phyloP scores from a whole-genome alignment of 345 rosid species.

The Raphanus sativus region DNA sequence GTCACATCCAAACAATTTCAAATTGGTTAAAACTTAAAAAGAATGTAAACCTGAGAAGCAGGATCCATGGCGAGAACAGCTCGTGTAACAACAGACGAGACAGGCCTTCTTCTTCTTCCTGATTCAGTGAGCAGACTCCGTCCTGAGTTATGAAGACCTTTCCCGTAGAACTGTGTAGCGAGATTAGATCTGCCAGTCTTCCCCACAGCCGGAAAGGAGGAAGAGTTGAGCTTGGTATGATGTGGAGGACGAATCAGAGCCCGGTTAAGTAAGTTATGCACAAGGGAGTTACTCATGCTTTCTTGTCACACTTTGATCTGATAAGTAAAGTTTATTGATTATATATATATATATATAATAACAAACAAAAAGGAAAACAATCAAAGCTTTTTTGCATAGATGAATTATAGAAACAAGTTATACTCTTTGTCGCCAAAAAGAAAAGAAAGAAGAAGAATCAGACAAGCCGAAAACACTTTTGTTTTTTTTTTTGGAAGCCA shows the following conservation, averaged over 20 bases:
- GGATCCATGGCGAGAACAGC: slow-evolving; percentile 79
- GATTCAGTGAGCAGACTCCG: slow-evolving; percentile 39
- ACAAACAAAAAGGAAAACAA: background rate
- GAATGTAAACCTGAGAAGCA: slow-evolving; percentile 55
- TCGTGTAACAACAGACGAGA: slow-evolving; percentile 43
- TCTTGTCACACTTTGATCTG: slow-evolving; percentile 39
- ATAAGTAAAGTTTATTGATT: slow-evolving; percentile 24
- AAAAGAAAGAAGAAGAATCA: background rate
- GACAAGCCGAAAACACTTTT: background rate
- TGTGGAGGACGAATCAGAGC: slow-evolving; percentile 64
- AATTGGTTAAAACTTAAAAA: background rate
- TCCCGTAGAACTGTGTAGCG: slow-evolving; percentile 50
- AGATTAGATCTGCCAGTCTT: slow-evolving; percentile 41
- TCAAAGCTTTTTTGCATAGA: slow-evolving; percentile 12
- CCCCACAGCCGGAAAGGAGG: slow-evolving; percentile 43
- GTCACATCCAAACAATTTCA: background rate
- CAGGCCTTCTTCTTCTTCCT: slow-evolving; percentile 27
- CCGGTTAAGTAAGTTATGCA: slow-evolving; percentile 47
- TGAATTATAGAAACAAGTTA: slow-evolving; percentile 13
- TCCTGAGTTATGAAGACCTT: slow-evolving; percentile 42
- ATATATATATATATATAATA: background rate
- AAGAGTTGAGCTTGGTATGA: slow-evolving; percentile 57
- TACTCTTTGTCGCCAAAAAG: background rate
- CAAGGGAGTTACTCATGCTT: slow-evolving; percentile 56
- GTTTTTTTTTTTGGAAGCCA: background rate